Evolutionary conservation across 2,329 filamentous ascomycete genomes (phyloP).

Genomic region (Helotiales sp.): DNA sequence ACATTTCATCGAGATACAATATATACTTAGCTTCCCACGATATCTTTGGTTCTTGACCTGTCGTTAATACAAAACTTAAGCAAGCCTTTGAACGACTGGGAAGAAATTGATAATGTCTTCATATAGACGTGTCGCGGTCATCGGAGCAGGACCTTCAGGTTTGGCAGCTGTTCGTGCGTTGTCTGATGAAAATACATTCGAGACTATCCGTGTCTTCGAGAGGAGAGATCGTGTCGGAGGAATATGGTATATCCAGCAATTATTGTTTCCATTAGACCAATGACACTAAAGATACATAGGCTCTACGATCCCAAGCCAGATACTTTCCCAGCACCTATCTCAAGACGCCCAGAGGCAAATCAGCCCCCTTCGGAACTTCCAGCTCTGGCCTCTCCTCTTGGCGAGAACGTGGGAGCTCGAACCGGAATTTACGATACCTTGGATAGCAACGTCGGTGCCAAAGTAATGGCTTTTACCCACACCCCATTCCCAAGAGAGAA

Average conservation of each 20-base stretch:
- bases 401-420: constrained; percentile 1
- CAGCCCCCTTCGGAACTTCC: constrained; percentile 36
- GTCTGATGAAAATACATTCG: constrained; percentile 54
- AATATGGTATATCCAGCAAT: constrained; percentile 47
- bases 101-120: background rate
- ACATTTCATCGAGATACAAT: too few species aligned
- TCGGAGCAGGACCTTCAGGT: constrained; percentile 58
- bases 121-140: constrained; percentile 49
- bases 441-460: constrained; percentile 59
- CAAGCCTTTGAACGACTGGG: too few species aligned
- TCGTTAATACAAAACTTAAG: too few species aligned
- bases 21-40: background rate
- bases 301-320: constrained; percentile 1
- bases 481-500: constrained; percentile 49
- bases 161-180: constrained; percentile 59
- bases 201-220: constrained; percentile 60
- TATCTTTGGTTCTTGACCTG: background rate
- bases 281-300: background rate
- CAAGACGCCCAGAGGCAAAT: background rate
- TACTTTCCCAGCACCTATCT: background rate
- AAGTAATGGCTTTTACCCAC: constrained; percentile 58
- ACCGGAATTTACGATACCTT: constrained; percentile 53
- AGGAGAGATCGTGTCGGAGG: constrained; percentile 56
- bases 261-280: background rate
- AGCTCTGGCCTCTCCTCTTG: constrained; percentile 45